Percentiles rank a stretch among this genome's conserved stretches.
These are phyloP conservation scores for Pontederia crassipes DNA, from an alignment of 176 grass and related monocot species.

Conservation along the genomic window DNA sequence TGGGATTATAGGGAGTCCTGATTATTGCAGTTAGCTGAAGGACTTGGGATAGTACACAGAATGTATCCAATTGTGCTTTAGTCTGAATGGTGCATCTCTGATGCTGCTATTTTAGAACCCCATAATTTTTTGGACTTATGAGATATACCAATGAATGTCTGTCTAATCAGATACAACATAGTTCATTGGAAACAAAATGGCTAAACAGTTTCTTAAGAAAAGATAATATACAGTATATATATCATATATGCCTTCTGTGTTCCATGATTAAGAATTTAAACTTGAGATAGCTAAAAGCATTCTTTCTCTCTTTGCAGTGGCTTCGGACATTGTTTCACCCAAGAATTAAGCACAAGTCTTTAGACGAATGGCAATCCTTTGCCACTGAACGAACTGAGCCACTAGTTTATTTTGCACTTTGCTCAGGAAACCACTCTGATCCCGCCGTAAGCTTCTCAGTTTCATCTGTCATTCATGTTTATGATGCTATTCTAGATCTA, in stretches of 20 bases:
- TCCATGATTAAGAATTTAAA: neutral
- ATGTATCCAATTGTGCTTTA: no score
- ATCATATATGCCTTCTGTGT: neutral
- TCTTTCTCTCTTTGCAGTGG: neutral
- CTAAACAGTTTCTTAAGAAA: no score
- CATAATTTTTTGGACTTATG: no score
- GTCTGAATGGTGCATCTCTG: no score
- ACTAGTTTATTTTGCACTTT: slow-evolving; percentile 14
- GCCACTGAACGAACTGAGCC: slow-evolving; percentile 6
- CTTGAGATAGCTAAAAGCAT: neutral
- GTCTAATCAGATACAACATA: no score
- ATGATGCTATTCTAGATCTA: neutral
- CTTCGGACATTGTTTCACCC: slow-evolving; percentile 5
- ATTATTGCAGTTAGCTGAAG: no score
- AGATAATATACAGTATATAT: neutral
- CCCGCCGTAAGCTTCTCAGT: slow-evolving; percentile 4
- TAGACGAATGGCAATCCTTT: neutral
- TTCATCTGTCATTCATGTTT: neutral
- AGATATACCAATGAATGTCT: no score
- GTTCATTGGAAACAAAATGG: no score
- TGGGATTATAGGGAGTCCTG: no score
- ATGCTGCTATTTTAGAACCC: no score
- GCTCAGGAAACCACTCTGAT: slow-evolving; percentile 18
- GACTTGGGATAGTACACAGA: no score
- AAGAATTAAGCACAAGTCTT: neutral